Percentiles rank a stretch among this genome's conserved stretches.
phyloP scores from a whole-genome alignment of 192 early-diverging fungal species.

The Linnemannia schmuckeri region DNA sequence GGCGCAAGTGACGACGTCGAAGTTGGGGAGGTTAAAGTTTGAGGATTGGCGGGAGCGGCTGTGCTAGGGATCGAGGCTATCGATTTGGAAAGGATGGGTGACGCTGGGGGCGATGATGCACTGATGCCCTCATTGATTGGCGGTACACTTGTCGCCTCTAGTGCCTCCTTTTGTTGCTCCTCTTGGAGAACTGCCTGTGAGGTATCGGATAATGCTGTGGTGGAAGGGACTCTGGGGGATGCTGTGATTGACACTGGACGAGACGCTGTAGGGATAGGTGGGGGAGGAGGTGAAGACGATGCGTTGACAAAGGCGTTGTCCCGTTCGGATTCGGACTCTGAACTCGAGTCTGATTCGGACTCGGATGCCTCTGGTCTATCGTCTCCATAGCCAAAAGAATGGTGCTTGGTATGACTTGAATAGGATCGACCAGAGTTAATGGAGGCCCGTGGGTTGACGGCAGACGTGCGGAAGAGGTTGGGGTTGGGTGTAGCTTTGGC shows the following conservation, averaged over 20 bases:
- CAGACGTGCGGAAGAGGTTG: constrained; percentile 20
- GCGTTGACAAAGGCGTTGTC: constrained; percentile 21
- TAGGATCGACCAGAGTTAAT: constrained; percentile 34
- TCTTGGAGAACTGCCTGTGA: neutral
- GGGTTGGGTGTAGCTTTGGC: constrained; percentile 14
- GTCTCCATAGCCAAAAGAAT: constrained; percentile 44
- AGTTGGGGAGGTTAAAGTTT: neutral
- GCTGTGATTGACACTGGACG: constrained; percentile 1
- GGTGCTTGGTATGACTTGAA: constrained; percentile 54
- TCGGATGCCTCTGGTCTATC: constrained; percentile 43
- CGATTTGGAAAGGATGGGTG: neutral
- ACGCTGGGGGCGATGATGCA: constrained; percentile 17
- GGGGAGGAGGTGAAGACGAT: constrained; percentile 16
- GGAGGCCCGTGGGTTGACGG: constrained; percentile 22
- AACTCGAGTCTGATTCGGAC: constrained; percentile 43
- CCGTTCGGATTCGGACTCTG: constrained; percentile 49
- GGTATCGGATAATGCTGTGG: neutral
- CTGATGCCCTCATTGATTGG: neutral
- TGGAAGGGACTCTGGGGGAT: neutral
- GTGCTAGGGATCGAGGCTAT: neutral
- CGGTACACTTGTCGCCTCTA: neutral
- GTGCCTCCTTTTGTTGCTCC: neutral
- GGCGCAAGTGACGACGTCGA: neutral
- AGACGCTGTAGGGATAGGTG: constrained; percentile 8
- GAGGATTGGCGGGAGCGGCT: neutral